Conservation (phyloP, 2,329 filamentous ascomycete genomes). For the Pseudofabraea citricarpa region DNA sequence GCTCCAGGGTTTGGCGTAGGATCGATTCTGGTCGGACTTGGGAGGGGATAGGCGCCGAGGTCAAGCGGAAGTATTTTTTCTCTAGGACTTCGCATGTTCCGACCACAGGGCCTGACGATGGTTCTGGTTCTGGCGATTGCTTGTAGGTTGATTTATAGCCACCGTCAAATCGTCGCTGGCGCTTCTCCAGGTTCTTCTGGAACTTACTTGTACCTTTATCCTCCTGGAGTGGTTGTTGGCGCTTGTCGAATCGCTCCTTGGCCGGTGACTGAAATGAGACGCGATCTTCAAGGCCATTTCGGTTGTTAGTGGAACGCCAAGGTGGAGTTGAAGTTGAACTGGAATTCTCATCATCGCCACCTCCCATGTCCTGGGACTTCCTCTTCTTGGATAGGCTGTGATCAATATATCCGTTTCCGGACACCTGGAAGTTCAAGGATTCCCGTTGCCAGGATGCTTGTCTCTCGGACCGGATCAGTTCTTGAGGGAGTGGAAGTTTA, state of each 20-base stretch:
- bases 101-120: slow-evolving; percentile 67
- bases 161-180: slow-evolving; percentile 79
- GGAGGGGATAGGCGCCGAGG: slow-evolving; percentile 80
- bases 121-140: slow-evolving; percentile 51
- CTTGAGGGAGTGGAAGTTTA: slow-evolving; percentile 75
- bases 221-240: slow-evolving; percentile 40
- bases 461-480: slow-evolving; percentile 66
- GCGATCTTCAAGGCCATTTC: slow-evolving; percentile 63
- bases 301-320: slow-evolving; percentile 68
- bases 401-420: slow-evolving; percentile 5
- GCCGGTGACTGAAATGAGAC: slow-evolving; percentile 45
- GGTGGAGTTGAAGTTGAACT: slow-evolving; percentile 48
- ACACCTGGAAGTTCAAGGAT: slow-evolving; percentile 19
- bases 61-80: slow-evolving; percentile 93
- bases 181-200: slow-evolving; percentile 79
- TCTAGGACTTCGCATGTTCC: slow-evolving; percentile 81
- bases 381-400: slow-evolving; percentile 60
- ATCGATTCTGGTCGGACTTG: slow-evolving; percentile 80
- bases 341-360: slow-evolving; percentile 44
- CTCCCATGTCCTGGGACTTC: slow-evolving; percentile 66
- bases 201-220: slow-evolving; percentile 79
- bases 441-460: slow-evolving; percentile 30
- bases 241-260: slow-evolving; percentile 35
- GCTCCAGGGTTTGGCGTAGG: slow-evolving; percentile 76
- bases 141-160: slow-evolving; percentile 51